phyloP scores from a whole-genome alignment of 208 protist species.

The Trypanosoma avium region DNA sequence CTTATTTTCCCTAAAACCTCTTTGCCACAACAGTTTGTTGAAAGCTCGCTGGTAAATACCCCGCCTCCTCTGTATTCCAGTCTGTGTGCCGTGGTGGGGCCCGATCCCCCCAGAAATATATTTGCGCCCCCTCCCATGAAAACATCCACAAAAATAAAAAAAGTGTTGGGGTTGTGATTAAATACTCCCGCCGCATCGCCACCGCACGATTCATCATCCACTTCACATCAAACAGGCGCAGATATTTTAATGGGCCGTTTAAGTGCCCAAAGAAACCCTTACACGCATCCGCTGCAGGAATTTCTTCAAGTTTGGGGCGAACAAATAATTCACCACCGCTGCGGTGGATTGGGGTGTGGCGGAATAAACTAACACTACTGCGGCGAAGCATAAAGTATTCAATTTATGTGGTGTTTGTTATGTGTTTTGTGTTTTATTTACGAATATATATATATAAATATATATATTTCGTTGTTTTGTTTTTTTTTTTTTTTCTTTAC shows the following conservation, averaged over 20 bases:
- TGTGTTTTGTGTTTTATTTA: not conserved
- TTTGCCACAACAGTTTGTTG: constrained; percentile 66
- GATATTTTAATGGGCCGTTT: constrained; percentile 57
- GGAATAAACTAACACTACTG: constrained; percentile 61
- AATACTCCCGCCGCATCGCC: constrained; percentile 81
- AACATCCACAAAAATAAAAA: constrained; percentile 85
- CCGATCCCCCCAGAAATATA: constrained; percentile 78
- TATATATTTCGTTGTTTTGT: no score
- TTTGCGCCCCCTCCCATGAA: constrained; percentile 79
- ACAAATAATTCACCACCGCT: constrained; percentile 86
- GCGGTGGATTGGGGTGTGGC: constrained; percentile 64
- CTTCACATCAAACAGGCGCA: constrained; percentile 86
- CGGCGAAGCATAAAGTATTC: constrained; percentile 71
- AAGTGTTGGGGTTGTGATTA: constrained; percentile 81
- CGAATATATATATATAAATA: not conserved
- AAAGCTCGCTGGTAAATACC: constrained; percentile 75
- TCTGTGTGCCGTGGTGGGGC: constrained; percentile 82
- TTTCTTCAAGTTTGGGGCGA: constrained; percentile 76
- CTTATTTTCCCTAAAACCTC: constrained; percentile 34
- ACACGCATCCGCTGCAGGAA: constrained; percentile 52
- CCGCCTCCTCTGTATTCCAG: constrained; percentile 88
- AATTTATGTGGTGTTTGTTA: not conserved
- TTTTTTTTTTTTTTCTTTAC: constrained; percentile 1
- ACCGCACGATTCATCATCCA: constrained; percentile 92
- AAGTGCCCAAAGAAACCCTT: constrained; percentile 81